Base-by-base conservation (phyloP, 2,329 filamentous ascomycete species). In the Penicillium sp. region DNA sequence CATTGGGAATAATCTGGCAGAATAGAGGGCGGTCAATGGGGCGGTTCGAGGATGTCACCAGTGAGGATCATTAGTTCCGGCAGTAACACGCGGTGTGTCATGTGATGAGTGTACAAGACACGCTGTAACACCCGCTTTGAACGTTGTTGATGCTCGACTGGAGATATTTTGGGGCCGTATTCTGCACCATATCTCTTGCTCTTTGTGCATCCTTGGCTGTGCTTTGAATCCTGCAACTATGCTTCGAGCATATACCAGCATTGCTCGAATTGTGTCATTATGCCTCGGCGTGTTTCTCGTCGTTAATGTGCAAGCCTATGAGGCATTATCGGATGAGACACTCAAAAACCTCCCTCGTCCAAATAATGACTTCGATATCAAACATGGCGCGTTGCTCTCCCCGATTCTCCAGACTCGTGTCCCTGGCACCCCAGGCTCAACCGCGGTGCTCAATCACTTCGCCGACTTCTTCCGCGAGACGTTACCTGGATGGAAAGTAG, bases 331-430 rank as follows among this genome's bases (percentile, higher is more conserved):
- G 34, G 89, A 96, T 75, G 82, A 84, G 53, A 87, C 88, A 32
- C 81, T 97, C 41, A 82, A 80, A 59, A 79, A 78, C 48, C 82
- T 99, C 14, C 89, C 91, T 11, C 83, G 82, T n/a, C 86, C 87
- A 1, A 86, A 84, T 56, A 75, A 80, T 53, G 88, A 91, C 73
- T 93, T 97, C 71, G 84, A 96, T 74, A 90, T 94, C 63, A 75
- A 88, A 56, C 82, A 79, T 32, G 91, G 92, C 62, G 78, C 83
- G 4, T 81, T 99, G 16, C 83, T 99, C 31, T 83, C 93, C 3
- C 94, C 93, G 1, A 92, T 99, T 65, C 80, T 99, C 50, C 86
- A 88, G 47, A 88, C 94, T 1, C 89, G 94, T 56, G 92, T 99
- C 0, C 90, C 94, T 6, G 94, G 92, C 14, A 96, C 92, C 1